Base-by-base conservation (phyloP, 306 rosid species). In the Oxytropis ochrocephala region DNA sequence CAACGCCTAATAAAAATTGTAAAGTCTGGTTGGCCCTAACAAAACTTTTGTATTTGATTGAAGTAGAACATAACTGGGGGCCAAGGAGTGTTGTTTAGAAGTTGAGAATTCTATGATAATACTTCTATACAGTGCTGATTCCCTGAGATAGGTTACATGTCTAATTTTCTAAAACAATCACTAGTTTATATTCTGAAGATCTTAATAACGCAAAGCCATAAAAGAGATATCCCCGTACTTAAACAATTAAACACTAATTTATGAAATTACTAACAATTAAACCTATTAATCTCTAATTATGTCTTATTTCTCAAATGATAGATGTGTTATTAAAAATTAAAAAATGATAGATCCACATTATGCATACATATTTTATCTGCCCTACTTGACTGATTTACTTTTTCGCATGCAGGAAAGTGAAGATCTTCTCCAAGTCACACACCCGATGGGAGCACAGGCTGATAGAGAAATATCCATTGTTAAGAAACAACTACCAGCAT, bases 401-500 rank as follows among this genome's bases (percentile, higher is more conserved):
- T 41, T 57, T 8, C 52, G 48, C 46, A 11, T 75, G 82, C 88
- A 95, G 97, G 91, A 82, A 42, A 79, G 82, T 73, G 97, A 77
- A 64, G 87, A 84, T 78, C 77, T 64, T 65, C 75, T 81, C 42
- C 88, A 53, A 41, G 80, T 71, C 29, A 32, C 55, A 8, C 79
- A 46, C 69, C 89, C 70, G 46, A 67, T 68, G 50, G 75, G 79
- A 33, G 63, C 57, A 61, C 85, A 82, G 64, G 78, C 64, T 69
- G 85, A 74, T 75, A 68, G 77, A 54, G 90, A 85, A 70, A 71
- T 79, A 8, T 68, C 84, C 58, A 64, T 64, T 61, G 91, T 78
- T 19, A 89, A 65, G 61, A 87, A 85, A 75, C 96, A 85, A 58
- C 47, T 74, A 18, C 81, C 86, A 75, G 87, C 86, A 69, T 74